Conservation (phyloP, 768 basidiomycete species). For the Mycena pura region DNA sequence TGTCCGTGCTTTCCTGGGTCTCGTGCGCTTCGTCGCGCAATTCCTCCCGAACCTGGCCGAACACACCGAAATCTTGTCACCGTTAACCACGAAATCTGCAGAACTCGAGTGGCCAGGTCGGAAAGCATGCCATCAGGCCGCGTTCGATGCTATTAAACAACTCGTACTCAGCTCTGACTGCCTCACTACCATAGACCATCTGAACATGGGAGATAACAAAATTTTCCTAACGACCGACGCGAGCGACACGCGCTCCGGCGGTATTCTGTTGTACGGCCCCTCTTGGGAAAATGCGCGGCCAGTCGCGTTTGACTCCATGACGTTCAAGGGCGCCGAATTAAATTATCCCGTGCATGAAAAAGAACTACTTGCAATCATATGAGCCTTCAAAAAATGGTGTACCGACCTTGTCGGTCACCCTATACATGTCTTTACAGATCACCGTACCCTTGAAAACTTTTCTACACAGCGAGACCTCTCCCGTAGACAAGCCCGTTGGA, state of each 20-base stretch:
- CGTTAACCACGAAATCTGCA: constrained; percentile 34
- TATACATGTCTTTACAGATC: too few relatives aligned
- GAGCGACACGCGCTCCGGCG: constrained; percentile 33
- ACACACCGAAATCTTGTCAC: constrained; percentile 33
- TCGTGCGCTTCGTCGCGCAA: constrained; percentile 36
- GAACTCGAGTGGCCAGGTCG: constrained; percentile 34
- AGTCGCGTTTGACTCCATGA: not conserved
- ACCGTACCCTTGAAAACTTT: constrained; percentile 38
- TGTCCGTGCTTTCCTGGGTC: constrained; percentile 39
- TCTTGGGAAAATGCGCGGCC: not conserved
- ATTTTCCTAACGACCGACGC: constrained; percentile 41
- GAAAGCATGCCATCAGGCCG: constrained; percentile 27
- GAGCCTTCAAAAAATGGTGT: constrained; percentile 27
- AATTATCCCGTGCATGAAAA: too few relatives aligned
- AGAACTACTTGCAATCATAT: constrained; percentile 31
- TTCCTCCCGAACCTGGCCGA: constrained; percentile 38
- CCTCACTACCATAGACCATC: constrained; percentile 39
- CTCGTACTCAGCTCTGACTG: constrained; percentile 29
- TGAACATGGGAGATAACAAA: constrained; percentile 32
- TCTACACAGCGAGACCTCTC: constrained; percentile 34
- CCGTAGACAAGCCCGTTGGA: constrained; percentile 35
- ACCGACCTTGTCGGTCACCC: constrained; percentile 23
- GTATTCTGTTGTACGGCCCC: constrained; percentile 31
- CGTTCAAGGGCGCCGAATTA: too few relatives aligned
- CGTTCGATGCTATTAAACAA: constrained; percentile 36